Conservation (phyloP, 2,329 filamentous ascomycete species). For the Sporothrix euskadiensis region DNA sequence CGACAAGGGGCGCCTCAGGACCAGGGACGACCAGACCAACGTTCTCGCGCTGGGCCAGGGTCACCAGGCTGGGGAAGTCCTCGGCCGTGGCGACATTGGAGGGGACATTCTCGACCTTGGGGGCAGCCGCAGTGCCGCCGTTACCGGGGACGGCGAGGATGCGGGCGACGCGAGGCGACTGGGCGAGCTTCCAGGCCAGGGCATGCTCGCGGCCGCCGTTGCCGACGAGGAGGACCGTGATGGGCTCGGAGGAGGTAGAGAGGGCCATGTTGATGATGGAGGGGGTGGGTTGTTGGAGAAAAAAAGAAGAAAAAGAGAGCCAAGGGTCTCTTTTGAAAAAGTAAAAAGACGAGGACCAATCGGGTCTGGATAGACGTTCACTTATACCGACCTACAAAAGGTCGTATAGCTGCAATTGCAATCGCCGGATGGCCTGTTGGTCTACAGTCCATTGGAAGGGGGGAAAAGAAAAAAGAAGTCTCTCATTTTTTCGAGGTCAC, state of each 20-base stretch:
- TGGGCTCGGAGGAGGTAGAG: slow-evolving; percentile 20
- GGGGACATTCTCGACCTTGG: slow-evolving; percentile 71
- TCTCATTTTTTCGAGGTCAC: slow-evolving; percentile 15
- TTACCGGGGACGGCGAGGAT: slow-evolving; percentile 78
- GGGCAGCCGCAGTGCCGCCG: slow-evolving; percentile 73
- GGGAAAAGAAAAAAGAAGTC: slow-evolving; percentile 5
- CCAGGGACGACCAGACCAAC: slow-evolving; percentile 86
- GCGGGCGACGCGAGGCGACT: slow-evolving; percentile 74
- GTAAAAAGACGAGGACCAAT: neutral
- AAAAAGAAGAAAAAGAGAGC: neutral
- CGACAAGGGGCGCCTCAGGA: slow-evolving; percentile 90
- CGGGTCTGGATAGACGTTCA: neutral
- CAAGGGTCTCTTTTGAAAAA: neutral
- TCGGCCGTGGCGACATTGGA: slow-evolving; percentile 63
- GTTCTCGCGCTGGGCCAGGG: slow-evolving; percentile 69
- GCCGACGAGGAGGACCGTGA: slow-evolving; percentile 73
- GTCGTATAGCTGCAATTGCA: slow-evolving; percentile 25
- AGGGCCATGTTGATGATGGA: slow-evolving; percentile 25
- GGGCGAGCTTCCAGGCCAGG: slow-evolving; percentile 87
- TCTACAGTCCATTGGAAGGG: slow-evolving; percentile 25
- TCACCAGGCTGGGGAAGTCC: slow-evolving; percentile 75
- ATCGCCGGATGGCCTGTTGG: slow-evolving; percentile 27
- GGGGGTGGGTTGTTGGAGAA: neutral
- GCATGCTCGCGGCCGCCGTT: slow-evolving; percentile 95
- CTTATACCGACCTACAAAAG: slow-evolving; percentile 21